Percentiles rank a stretch among this genome's conserved stretches.
These are phyloP conservation scores for Spirogloea muscicola DNA, from an alignment of 139 green algal species.

Conservation along the genomic window DNA sequence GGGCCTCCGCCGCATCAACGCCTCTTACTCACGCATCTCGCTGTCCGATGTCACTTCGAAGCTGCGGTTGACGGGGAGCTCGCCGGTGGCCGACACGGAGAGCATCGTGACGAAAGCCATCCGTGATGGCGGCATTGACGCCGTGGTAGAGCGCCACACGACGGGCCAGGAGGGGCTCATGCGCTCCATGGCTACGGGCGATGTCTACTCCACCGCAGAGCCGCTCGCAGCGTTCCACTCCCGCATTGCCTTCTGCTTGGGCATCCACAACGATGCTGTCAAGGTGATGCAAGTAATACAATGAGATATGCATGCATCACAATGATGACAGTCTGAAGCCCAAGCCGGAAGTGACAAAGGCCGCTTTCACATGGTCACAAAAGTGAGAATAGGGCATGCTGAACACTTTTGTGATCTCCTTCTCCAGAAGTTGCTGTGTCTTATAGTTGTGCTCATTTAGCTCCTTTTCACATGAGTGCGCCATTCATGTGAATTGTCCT, in stretches of 20 bases:
- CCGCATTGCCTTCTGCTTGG: conserved; percentile 92
- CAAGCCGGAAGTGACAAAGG: no score
- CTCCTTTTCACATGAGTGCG: no score
- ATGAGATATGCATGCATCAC: no score
- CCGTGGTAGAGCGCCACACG: conserved; percentile 80
- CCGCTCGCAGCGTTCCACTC: conserved; percentile 83
- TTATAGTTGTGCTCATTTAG: no score
- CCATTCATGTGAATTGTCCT: no score
- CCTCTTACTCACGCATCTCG: conserved; percentile 91
- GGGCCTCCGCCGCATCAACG: conserved; percentile 84
- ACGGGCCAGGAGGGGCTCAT: conserved; percentile 67
- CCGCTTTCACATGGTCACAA: no score
- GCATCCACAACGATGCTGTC: conserved; percentile 91
- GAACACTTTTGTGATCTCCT: no score
- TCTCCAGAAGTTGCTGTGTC: no score
- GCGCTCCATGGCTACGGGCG: conserved; percentile 60
- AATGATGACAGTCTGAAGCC: no score
- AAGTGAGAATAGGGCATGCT: no score
- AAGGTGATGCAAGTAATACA: no score
- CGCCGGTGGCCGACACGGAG: conserved; percentile 76
- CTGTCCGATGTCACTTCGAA: conserved; percentile 58
- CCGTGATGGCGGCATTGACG: conserved; percentile 73
- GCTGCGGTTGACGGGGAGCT: conserved; percentile 45
- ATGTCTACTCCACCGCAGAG: conserved; percentile 75
- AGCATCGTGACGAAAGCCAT: conserved; percentile 83